Base-by-base conservation (phyloP, 1,284 basidiomycete genomes). In the Microstroma glucosiphilum region DNA sequence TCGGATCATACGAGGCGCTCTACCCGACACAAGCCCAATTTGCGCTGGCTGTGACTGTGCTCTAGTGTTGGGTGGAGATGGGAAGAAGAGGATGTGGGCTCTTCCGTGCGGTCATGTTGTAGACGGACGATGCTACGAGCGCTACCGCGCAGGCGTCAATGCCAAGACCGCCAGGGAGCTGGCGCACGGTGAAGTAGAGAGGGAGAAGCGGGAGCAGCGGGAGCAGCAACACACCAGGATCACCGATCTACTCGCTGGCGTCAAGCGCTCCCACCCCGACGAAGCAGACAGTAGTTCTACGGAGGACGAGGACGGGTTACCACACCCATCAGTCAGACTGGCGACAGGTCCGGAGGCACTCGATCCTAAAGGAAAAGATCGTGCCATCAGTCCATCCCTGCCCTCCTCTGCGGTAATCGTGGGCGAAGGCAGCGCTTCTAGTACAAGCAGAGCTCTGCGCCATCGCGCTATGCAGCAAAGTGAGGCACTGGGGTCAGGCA, bases 21-120 rank as follows among this genome's bases (percentile, higher is more conserved):
- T 77, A 26, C 72, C 72, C 3, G 65, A 75, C 11, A 75, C 70
- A 8, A 75, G 72, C 6, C 72, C 72, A 6, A 75, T 77, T 59
- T 77, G 75, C 53, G 62, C 73, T 6, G 53, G 67, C 19, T 77
- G 75, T 43, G 64, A 63, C 1, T 63, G 66, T 17, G 73, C 73
- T 1, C 60, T 77, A 3, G 62, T 72, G 13, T 68, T 72, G 0
- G 67, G 71, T 12, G 75, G 69, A 1, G 60, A 57, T 0, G 70
- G 66, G 40, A 67, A 71, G n/a, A 41, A 64, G 40, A 64, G 72
- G 37, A 62, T 77, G 1, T 77, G 71, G 71, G 70, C 65, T 3
- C 49, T 77, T 26, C 73, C 73, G 0, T 77, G 75, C 42, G 75
- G 75, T 0, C 75, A 77, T 57, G 70, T 74, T 25, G 66, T 77